Evolutionary conservation across 1,139 yeast genomes (phyloP), one percentile per base, ranked within the genome.

Genomic region (Yamadazyma atlantica): DNA sequence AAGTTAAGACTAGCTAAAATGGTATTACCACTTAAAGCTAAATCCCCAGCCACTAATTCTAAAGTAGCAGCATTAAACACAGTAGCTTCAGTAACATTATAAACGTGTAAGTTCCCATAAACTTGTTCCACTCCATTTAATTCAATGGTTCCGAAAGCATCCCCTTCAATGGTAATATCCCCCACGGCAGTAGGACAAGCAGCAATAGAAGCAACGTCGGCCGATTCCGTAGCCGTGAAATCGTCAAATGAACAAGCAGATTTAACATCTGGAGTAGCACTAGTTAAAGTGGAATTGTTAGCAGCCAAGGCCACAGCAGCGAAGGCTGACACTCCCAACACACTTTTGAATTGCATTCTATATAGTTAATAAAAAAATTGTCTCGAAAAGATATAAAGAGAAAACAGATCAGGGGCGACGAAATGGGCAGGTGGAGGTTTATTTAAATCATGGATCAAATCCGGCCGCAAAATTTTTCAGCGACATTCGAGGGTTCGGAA

Each of bases 151-250:
- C 79, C 80, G 41, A 83, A 65, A 36, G 60, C 64, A 41, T 58
- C 64, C 68, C 90, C 88, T 44, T 77, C 58, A 58, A 92, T 73
- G 64, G 73, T 65, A 55, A 92, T 69, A 61, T 83, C 83, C 72
- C 97, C 97, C 47, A 77, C 77, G 50, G 90, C 77, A 47, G 90
- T 85, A 34, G 78, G 65, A 80, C 98, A 92, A 33, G 80, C 73
- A 42, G 86, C 67, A 46, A 85, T 76, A 32, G 67, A 60, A 55
- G 86, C 94, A 58, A 92, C 79, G 51, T 88, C 90, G 28, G 85
- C 58, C 63, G 90, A 88, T 35, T 82, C 79, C 43, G 92, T 79
- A 49, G 86, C 89, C 36, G 92, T 83, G 61, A 65, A 72, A 43
- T 60, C 62, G 28, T 58, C 54, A 68, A 76, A 77, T 14, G 80